phyloP scores from a whole-genome alignment of 345 rosid species.

The Stellera chamaejasme region DNA sequence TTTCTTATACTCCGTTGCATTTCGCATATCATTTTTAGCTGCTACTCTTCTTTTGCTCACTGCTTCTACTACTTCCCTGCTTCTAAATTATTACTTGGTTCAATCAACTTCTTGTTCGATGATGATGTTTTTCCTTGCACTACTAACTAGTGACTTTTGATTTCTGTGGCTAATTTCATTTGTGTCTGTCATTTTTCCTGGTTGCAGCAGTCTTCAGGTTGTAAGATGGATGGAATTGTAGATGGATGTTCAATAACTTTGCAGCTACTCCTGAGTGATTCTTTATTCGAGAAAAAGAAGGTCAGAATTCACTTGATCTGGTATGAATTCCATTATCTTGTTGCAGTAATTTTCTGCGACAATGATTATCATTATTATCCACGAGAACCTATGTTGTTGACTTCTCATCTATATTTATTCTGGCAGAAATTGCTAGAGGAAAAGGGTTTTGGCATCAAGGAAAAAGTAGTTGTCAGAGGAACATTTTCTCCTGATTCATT shows the following conservation, averaged over 20 bases:
- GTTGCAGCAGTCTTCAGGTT: constrained; percentile 34
- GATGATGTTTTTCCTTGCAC: too few relatives aligned
- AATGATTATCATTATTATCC: not conserved
- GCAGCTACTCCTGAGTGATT: constrained; percentile 47
- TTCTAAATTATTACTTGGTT: too few relatives aligned
- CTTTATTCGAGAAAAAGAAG: constrained; percentile 55
- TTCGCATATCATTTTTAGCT: too few relatives aligned
- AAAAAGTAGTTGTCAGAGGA: constrained; percentile 27
- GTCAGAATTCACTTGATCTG: constrained; percentile 19
- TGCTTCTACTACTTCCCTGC: too few relatives aligned
- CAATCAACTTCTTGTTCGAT: too few relatives aligned
- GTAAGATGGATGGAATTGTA: constrained; percentile 18
- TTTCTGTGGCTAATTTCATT: too few relatives aligned
- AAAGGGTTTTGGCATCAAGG: constrained; percentile 43
- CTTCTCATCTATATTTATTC: not conserved
- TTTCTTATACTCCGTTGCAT: too few relatives aligned
- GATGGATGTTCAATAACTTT: constrained; percentile 30
- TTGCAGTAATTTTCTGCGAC: not conserved
- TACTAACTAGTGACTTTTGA: too few relatives aligned
- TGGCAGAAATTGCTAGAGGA: constrained; percentile 48
- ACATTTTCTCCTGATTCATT: constrained; percentile 29
- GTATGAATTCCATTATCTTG: constrained; percentile 2
- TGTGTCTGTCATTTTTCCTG: not conserved
- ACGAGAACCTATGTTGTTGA: not conserved
- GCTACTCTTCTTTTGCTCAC: too few relatives aligned